Base-by-base conservation (phyloP, 306 rosid species). In the Medicago arabica region DNA sequence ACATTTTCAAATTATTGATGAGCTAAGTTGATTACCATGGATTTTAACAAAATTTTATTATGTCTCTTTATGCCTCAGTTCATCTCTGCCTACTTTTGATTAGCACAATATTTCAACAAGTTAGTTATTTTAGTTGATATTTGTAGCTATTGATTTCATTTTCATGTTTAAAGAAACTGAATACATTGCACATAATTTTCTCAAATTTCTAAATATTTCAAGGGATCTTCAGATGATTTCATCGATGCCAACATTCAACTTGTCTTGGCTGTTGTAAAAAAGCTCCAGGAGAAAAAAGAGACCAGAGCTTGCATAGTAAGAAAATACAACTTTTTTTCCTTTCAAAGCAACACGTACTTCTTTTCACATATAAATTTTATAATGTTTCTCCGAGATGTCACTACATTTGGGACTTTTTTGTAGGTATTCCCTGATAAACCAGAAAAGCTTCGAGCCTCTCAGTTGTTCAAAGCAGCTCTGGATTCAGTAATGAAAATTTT, bases 211-310 rank as follows among this genome's bases (percentile, higher is more conserved):
- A 91, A 88, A 93, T 86, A 55, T 91, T 88, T 90, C 88, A 92
- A 94, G 98, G 97, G 98, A 80, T 94, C 98, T 86, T 94, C 98
- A 92, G 98, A 94, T 94, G 98, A 92, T 12, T 94, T 90, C 93
- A 94, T 84, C 78, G 98, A 94, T 85, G 97, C 98, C 75, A 94
- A 94, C 81, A 82, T 92, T 85, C 98, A 94, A 85, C 88, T 94
- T 70, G 95, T 86, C 58, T 86, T 94, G 87, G 87, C 98, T 78
- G 89, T 94, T 78, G 96, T 90, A 17, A 87, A 86, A 82, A 94
- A 89, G 87, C 96, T 94, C 73, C 86, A 76, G 74, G 96, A 84
- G 70, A 94, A 68, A 76, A 86, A n/a, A 79, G 90, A 90, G 79
- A 85, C 85, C 43, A 85, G 88, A 79, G 91, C 85, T 79, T 87